phyloP scores from a whole-genome alignment of 139 green algal species.

The Chlamydomonas incerta region DNA sequence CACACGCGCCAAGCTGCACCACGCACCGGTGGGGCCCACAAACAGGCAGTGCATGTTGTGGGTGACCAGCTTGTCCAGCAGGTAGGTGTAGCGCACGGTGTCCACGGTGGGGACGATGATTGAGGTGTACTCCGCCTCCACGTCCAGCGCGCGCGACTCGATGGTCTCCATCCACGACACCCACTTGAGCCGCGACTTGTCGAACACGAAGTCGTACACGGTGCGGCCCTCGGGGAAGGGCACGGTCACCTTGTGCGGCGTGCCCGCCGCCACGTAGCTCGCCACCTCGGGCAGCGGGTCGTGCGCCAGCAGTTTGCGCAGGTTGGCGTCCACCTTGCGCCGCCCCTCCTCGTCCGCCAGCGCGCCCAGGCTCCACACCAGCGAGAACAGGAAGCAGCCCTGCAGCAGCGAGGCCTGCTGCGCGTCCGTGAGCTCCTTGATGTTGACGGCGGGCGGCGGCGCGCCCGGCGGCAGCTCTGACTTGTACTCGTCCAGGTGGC shows the following conservation, averaged over 20 bases:
- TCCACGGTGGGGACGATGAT: constrained; percentile 85
- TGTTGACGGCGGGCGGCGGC: background rate
- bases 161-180: constrained; percentile 74
- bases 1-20: background rate
- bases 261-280: constrained; percentile 34
- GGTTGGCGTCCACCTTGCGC: constrained; percentile 44
- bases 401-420: constrained; percentile 31
- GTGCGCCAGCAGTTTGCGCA: constrained; percentile 70
- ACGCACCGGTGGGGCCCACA: constrained; percentile 73
- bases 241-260: constrained; percentile 52
- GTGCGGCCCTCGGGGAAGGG: constrained; percentile 64
- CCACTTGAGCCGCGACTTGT: constrained; percentile 70
- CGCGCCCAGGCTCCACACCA: constrained; percentile 81
- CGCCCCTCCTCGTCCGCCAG: constrained; percentile 72
- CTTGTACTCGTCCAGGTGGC: constrained; percentile 72
- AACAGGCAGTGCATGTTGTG: constrained; percentile 78
- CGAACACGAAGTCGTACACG: constrained; percentile 84
- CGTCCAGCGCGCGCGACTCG: constrained; percentile 49
- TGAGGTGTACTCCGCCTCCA: constrained; percentile 71
- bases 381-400: constrained; percentile 77
- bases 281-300: constrained; percentile 59
- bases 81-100: constrained; percentile 74
- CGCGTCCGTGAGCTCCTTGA: constrained; percentile 37
- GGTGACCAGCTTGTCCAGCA: constrained; percentile 68
- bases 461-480: background rate